Percentiles rank a stretch among this genome's conserved stretches.
phyloP scores from a whole-genome alignment of 495 filamentous ascomycete genomes.

The Usnea hakonensis region DNA sequence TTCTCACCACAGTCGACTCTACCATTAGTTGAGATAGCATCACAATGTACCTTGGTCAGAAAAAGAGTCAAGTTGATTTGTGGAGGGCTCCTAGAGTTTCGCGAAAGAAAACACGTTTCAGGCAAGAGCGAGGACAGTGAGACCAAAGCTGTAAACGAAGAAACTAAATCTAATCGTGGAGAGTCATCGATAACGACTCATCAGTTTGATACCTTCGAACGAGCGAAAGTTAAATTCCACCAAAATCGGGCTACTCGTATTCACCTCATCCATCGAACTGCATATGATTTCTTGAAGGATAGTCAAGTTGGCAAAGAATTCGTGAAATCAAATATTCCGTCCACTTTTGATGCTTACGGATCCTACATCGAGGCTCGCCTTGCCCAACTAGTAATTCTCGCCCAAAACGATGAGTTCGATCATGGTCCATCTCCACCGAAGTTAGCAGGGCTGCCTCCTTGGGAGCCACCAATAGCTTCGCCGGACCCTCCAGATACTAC shows the following conservation, averaged over 20 bases:
- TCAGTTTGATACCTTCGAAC: no score
- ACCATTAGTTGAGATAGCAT: neutral
- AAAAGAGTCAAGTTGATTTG: neutral
- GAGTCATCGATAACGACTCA: no score
- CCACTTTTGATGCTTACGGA: neutral
- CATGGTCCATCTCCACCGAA: no score
- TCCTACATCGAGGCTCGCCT: neutral
- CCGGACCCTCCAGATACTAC: no score
- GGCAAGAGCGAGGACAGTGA: neutral
- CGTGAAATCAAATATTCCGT: neutral
- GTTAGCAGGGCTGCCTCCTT: no score
- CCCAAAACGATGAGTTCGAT: no score
- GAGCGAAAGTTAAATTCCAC: no score
- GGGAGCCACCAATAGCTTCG: no score
- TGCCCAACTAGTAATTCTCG: neutral
- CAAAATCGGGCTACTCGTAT: no score
- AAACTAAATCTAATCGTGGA: no score
- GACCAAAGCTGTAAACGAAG: no score
- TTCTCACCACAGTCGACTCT: neutral
- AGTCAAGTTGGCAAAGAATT: neutral
- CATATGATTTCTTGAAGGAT: neutral
- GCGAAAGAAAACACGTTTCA: neutral
- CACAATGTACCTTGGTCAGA: neutral
- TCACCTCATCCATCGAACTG: conserved; percentile 6
- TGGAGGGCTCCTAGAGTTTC: conserved; percentile 4